Percentiles rank a stretch among this genome's conserved stretches.
Evolutionary conservation across 768 basidiomycete genomes (phyloP).

Genomic region (Leccinum longicurvipes): DNA sequence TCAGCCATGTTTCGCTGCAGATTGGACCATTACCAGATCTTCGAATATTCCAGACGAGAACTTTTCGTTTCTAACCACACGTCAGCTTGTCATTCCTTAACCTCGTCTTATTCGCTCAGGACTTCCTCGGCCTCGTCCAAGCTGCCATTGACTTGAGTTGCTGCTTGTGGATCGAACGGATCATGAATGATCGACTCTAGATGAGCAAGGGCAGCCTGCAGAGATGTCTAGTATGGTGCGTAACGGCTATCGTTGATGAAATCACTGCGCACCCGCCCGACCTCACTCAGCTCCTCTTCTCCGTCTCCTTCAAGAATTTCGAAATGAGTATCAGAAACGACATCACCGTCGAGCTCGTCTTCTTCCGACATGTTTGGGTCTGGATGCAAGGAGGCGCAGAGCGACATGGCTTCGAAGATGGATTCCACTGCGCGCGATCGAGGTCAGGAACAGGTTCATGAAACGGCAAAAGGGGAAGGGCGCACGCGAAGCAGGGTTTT

Average conservation of each 20-base stretch:
- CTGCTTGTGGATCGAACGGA: conserved; percentile 28
- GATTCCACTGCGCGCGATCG: conserved; percentile 55
- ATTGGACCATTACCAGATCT: background rate
- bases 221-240: conserved; percentile 74
- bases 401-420: conserved; percentile 84
- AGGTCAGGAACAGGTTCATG: background rate
- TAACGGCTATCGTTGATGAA: conserved; percentile 73
- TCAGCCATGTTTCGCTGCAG: too few relatives aligned
- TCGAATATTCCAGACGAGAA: too few relatives aligned
- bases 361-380: conserved; percentile 47
- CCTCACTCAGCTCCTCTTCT: conserved; percentile 75
- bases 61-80: background rate
- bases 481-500: conserved; percentile 56
- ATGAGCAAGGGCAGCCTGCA: conserved; percentile 76
- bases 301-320: conserved; percentile 54
- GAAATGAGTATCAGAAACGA: conserved; percentile 48
- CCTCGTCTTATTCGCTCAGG: conserved; percentile 13
- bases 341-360: conserved; percentile 50
- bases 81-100: conserved; percentile 3
- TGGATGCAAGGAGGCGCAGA: conserved; percentile 83
- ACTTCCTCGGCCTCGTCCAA: conserved; percentile 14
- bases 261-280: conserved; percentile 93
- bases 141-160: conserved; percentile 15
- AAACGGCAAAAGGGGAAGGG: conserved; percentile 13
- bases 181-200: conserved; percentile 80